Evolutionary conservation across 495 filamentous ascomycete genomes (phyloP), one percentile per base, ranked within the genome.

Genomic region (Pyrenopolyporus hunteri): DNA sequence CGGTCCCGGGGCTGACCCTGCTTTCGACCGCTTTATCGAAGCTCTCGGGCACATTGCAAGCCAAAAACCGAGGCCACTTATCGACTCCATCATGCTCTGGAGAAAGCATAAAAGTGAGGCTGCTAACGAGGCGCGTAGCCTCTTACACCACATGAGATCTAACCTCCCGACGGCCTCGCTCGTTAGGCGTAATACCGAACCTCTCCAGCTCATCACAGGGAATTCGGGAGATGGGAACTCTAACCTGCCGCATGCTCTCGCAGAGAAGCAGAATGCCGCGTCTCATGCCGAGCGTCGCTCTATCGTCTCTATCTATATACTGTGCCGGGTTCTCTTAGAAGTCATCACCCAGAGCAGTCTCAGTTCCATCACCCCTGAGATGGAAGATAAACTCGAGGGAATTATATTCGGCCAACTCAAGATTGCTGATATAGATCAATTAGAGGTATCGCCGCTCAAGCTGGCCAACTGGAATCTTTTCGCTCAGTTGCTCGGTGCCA

Each of bases 41-140:
- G 93, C 95, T 13, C 79, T 98, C 40, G 94, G 94, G 19, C 91
- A 93, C 72, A 96, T 99, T 68, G 91, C 92, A 48, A 88, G 91
- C 26, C 87, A 89, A 66, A 96, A 97, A 64, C 95, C 94, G 3
- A 97, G 93, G 66, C 89, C 91, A n/a, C 73, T 98, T 49, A 96
- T 98, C 63, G 93, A 98, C 73, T 91, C 91, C 7, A 89, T 98
- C 59, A 98, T 98, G 91, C 84, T 92, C 16, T 98, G 94, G 94
- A 84, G 95, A 33, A 97, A 97, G 72, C 87, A 83, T 33, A 97
- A 96, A 75, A 93, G 92, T 63, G 94, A 97, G 74, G 86, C 90
- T 8, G 90, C 92, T 22, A 84, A 82, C 49, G 81, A 83, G 47
- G 82, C 80, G 13, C 75, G 82, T 2, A 63, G 40, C 19, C 83